These are phyloP conservation scores for Helminthosporium solani DNA, from an alignment of 2,329 filamentous ascomycete genomes.

Conservation along the genomic window DNA sequence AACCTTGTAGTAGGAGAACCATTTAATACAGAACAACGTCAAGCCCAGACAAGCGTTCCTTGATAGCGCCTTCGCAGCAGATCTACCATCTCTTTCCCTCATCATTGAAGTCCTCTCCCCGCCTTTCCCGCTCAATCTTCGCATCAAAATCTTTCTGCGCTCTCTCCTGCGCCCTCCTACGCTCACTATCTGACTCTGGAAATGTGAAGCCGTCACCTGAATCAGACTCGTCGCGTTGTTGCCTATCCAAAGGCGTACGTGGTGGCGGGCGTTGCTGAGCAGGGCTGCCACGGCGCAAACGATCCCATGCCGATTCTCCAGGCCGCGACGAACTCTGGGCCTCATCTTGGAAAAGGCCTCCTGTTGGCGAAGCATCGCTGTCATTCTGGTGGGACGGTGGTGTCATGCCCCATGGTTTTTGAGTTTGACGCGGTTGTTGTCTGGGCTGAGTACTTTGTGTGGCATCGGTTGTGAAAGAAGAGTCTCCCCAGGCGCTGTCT, in stretches of 20 bases:
- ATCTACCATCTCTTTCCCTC: conserved; percentile 32
- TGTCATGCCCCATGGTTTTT: conserved; percentile 17
- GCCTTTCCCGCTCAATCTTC: conserved; percentile 51
- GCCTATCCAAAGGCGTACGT: conserved; percentile 20
- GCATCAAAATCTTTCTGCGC: conserved; percentile 55
- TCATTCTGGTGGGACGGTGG: conserved; percentile 12
- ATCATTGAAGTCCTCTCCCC: conserved; percentile 47
- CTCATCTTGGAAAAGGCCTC: conserved; percentile 39
- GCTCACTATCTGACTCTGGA: conserved; percentile 46
- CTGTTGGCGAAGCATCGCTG: conserved; percentile 44
- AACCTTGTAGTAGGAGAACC: too few species aligned
- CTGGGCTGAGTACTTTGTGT: conserved; percentile 3
- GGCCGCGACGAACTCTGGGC: conserved; percentile 20
- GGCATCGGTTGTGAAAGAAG: conserved; percentile 32
- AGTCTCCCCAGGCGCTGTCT: conserved; percentile 15
- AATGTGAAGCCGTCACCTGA: conserved; percentile 49
- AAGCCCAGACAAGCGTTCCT: too few species aligned
- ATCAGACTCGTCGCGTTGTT: conserved; percentile 35
- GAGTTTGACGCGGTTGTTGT: conserved; percentile 5
- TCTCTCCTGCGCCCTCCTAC: conserved; percentile 45
- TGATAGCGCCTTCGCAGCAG: too few species aligned
- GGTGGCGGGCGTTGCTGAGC: conserved; percentile 15
- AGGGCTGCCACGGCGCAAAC: conserved; percentile 40
- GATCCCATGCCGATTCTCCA: conserved; percentile 48
- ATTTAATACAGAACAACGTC: too few species aligned